phyloP scores from a whole-genome alignment of 1,139 yeast genomes.

The Diutina ranongensis region DNA sequence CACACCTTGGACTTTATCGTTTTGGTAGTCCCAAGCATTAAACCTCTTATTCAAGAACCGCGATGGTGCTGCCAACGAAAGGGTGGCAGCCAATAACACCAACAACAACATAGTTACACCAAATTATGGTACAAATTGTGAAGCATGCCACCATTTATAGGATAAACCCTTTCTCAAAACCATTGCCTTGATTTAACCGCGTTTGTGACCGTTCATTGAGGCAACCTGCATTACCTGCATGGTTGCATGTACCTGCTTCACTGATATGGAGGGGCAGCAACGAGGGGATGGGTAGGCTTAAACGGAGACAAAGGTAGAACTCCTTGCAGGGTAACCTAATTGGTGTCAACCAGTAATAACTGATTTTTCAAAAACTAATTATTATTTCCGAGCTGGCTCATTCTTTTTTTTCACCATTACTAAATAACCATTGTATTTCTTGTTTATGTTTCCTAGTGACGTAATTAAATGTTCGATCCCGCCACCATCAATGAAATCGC shows the following conservation, averaged over 20 bases:
- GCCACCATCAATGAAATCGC: neutral
- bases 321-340: too few relatives aligned
- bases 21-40: slow-evolving; percentile 30
- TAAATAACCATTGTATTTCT: neutral
- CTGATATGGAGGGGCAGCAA: neutral
- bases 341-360: too few relatives aligned
- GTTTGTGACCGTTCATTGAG: neutral
- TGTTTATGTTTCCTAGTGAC: neutral
- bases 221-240: neutral
- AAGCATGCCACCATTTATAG: too few relatives aligned
- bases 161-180: neutral
- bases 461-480: neutral
- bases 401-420: neutral
- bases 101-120: neutral
- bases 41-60: neutral
- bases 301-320: too few relatives aligned
- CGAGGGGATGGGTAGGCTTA: neutral
- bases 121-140: too few relatives aligned
- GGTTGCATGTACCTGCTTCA: neutral
- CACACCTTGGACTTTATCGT: slow-evolving; percentile 57
- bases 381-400: too few relatives aligned
- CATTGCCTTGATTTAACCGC: neutral
- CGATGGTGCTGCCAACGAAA: slow-evolving; percentile 3
- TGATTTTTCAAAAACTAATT: too few relatives aligned
- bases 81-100: neutral